Evolutionary conservation across 805 yeast species (phyloP).

Genomic region (Ogataea nakhonphanomensis): DNA sequence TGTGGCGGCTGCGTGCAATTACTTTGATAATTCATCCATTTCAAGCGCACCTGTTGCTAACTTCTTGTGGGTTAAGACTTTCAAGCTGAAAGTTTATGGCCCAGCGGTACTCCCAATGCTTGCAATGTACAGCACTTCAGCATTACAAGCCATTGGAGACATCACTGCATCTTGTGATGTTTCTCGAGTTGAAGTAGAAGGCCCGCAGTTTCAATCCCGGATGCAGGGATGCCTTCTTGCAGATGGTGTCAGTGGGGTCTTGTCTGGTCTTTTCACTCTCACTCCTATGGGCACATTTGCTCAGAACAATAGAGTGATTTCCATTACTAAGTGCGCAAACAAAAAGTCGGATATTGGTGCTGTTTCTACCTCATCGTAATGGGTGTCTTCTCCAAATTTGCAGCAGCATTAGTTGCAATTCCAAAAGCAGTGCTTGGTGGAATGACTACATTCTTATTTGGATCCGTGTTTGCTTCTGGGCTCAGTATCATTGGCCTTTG

Average conservation of each 20-base stretch:
- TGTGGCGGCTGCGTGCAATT: conserved; percentile 87
- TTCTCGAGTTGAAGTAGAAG: conserved; percentile 78
- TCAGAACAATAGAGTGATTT: conserved; percentile 91
- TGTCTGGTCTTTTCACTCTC: conserved; percentile 73
- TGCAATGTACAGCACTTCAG: conserved; percentile 74
- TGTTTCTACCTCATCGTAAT: conserved; percentile 68
- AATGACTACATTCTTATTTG: conserved; percentile 61
- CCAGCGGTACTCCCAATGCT: conserved; percentile 83
- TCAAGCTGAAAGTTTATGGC: conserved; percentile 70
- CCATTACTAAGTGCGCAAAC: conserved; percentile 87
- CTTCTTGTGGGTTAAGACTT: conserved; percentile 84
- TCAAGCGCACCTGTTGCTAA: conserved; percentile 77
- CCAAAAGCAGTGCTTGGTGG: conserved; percentile 83
- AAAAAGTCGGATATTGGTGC: conserved; percentile 53
- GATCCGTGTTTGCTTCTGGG: conserved; percentile 56
- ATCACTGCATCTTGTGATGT: conserved; percentile 93
- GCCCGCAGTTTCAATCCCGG: conserved; percentile 74
- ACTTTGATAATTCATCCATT: conserved; percentile 57
- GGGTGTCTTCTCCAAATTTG: conserved; percentile 85
- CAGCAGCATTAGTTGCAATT: conserved; percentile 79
- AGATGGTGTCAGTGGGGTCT: conserved; percentile 76
- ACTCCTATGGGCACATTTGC: conserved; percentile 91
- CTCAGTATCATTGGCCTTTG: conserved; percentile 50
- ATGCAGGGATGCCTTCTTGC: conserved; percentile 91
- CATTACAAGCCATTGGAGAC: conserved; percentile 94